A percentile compares a stretch with the other conserved stretches of the same genome.
Evolutionary conservation across 2,329 filamentous ascomycete genomes (phyloP).

Genomic region (Chrysoporthe deuterocubensis): DNA sequence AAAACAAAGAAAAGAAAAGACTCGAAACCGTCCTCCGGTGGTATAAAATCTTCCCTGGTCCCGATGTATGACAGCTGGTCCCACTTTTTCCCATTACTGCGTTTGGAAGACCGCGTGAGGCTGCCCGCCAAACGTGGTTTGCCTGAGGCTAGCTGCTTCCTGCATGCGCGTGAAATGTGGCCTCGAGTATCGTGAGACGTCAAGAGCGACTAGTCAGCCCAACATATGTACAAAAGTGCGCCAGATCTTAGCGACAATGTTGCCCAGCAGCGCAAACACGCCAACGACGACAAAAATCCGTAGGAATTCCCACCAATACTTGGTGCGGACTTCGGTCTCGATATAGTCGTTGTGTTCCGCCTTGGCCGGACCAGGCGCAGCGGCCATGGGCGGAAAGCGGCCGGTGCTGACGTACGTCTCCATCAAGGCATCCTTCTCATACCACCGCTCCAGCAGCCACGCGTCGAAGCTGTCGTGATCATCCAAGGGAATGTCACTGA

Average conservation of each 20-base stretch:
- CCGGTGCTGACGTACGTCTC: conserved; percentile 80
- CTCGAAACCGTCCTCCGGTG: background rate
- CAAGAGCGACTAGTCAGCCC: background rate
- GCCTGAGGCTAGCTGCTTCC: background rate
- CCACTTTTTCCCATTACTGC: background rate
- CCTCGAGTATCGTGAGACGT: too few relatives aligned
- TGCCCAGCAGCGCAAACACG: conserved; percentile 47
- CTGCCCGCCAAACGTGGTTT: background rate
- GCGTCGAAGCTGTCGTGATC: conserved; percentile 74
- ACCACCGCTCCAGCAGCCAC: conserved; percentile 88
- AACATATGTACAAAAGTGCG: conserved; percentile 12
- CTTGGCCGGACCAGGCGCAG: conserved; percentile 42
- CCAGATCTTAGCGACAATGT: conserved; percentile 38
- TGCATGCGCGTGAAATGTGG: too few relatives aligned
- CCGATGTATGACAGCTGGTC: background rate
- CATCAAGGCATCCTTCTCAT: conserved; percentile 87
- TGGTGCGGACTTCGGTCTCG: conserved; percentile 62
- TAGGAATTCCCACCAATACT: conserved; percentile 58
- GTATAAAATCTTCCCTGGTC: background rate
- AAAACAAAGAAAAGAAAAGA: background rate
- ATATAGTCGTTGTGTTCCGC: conserved; percentile 45
- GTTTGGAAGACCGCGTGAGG: background rate
- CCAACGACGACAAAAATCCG: conserved; percentile 58
- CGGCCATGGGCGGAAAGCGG: conserved; percentile 74
- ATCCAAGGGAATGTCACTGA: conserved; percentile 81